Evolutionary conservation across 1,139 yeast species (phyloP).

Genomic region (Saccharomycopsis hybrid): DNA sequence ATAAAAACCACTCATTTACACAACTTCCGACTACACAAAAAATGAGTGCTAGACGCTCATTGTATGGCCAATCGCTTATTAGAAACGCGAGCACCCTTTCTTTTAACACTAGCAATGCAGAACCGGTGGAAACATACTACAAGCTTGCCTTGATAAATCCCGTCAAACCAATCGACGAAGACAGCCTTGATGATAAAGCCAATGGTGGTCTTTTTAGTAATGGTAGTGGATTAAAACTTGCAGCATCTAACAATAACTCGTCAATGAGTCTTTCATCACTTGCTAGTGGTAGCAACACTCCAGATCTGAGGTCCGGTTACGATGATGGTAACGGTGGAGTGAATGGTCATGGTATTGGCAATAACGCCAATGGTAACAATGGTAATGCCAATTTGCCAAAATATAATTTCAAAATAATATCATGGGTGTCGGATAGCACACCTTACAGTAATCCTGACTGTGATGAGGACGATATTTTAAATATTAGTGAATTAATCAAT

Average conservation of each 20-base stretch:
- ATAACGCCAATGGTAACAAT: background rate
- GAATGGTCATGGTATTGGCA: background rate
- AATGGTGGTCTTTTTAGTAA: background rate
- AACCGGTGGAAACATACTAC: constrained; percentile 22
- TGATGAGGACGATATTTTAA: constrained; percentile 34
- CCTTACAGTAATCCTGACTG: constrained; percentile 25
- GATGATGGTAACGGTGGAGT: background rate
- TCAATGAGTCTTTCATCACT: constrained; percentile 9
- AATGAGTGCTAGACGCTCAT: constrained; percentile 32
- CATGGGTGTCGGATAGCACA: constrained; percentile 17
- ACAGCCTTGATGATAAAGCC: background rate
- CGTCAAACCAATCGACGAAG: constrained; percentile 14
- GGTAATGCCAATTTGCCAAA: constrained; percentile 2
- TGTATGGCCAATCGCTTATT: constrained; percentile 33
- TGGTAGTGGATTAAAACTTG: too few relatives aligned
- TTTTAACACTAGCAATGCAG: constrained; percentile 21
- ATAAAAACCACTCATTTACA: too few relatives aligned
- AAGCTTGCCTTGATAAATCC: constrained; percentile 9
- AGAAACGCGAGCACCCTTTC: constrained; percentile 28
- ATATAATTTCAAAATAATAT: constrained; percentile 15
- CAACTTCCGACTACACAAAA: background rate
- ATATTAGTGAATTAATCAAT: constrained; percentile 26
- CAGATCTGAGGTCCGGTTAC: too few relatives aligned
- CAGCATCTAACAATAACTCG: constrained; percentile 12
- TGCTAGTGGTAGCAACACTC: background rate